A percentile compares a stretch with the other conserved stretches of the same genome.
These are phyloP conservation scores for Eucalyptus rudis DNA, from an alignment of 345 rosid genomes.

Conservation along the genomic window DNA sequence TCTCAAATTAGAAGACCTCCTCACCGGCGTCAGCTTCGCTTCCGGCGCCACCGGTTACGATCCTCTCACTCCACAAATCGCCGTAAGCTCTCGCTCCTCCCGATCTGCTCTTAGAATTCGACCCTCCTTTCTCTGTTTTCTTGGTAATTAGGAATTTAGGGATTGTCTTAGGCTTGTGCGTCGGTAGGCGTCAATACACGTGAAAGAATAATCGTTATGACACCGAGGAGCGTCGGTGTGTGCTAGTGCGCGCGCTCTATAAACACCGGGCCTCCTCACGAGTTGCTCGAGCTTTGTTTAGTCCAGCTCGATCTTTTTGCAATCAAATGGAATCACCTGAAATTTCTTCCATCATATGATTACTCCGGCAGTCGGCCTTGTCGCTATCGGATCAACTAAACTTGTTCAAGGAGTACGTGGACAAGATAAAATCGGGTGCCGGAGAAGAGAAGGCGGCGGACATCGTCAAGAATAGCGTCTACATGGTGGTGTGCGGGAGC, in stretches of 20 bases:
- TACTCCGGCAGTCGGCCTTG: conserved; percentile 14
- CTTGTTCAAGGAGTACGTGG: conserved; percentile 11
- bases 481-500: conserved; percentile 5
- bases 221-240: neutral
- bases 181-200: neutral
- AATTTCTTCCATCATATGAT: neutral
- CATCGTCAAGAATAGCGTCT: conserved; percentile 5
- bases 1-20: conserved; percentile 31
- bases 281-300: neutral
- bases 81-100: neutral
- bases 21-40: conserved; percentile 55
- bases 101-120: neutral
- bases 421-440: conserved; percentile 4
- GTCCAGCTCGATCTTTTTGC: neutral
- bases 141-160: neutral
- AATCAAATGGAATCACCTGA: neutral
- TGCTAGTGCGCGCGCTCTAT: neutral
- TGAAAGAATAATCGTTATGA: neutral
- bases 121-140: neutral
- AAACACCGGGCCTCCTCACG: neutral
- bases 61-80: conserved; percentile 27
- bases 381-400: conserved; percentile 34
- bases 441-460: conserved; percentile 3
- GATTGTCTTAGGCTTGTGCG: neutral
- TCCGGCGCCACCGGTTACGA: conserved; percentile 48